Conservation (phyloP, 345 rosid genomes). For the sweet orange (Citrus sinensis) region DNA sequence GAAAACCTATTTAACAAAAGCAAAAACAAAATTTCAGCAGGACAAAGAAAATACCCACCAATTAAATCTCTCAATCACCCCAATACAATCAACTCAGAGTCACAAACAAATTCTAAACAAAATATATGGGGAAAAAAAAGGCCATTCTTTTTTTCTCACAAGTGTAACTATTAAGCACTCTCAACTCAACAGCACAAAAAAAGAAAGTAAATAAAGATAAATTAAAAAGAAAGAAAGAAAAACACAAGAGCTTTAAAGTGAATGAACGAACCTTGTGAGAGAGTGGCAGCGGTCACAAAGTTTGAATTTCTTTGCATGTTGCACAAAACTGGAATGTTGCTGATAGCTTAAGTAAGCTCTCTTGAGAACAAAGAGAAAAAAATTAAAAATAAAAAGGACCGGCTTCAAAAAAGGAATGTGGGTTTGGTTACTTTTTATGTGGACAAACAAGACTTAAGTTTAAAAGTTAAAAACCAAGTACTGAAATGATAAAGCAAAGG, state of each 20-base stretch:
- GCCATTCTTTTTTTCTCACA: background rate
- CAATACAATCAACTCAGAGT: background rate
- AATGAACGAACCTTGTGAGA: constrained; percentile 20
- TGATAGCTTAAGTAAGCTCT: background rate
- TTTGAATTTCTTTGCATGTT: constrained; percentile 17
- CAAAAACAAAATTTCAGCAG: constrained; percentile 8
- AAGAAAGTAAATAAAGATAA: background rate
- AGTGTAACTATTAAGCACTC: background rate
- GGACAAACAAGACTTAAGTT: background rate
- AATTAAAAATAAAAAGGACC: background rate
- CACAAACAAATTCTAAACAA: background rate
- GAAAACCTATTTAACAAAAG: background rate
- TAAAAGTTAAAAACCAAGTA: background rate
- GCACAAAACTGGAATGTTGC: constrained; percentile 2
- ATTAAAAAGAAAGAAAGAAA: background rate
- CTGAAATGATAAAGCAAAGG: background rate
- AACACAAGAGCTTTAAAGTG: too few relatives aligned
- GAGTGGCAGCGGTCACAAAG: constrained; percentile 1
- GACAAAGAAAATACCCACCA: background rate
- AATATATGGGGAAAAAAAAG: background rate
- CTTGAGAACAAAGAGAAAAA: too few relatives aligned
- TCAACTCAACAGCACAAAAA: background rate
- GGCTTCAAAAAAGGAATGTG: background rate
- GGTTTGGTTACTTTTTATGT: background rate
- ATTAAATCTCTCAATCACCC: constrained; percentile 10